Percentiles rank a stretch among this genome's conserved stretches.
Evolutionary conservation across 805 yeast genomes (phyloP).

Genomic region (Wickerhamomyces silvicola): DNA sequence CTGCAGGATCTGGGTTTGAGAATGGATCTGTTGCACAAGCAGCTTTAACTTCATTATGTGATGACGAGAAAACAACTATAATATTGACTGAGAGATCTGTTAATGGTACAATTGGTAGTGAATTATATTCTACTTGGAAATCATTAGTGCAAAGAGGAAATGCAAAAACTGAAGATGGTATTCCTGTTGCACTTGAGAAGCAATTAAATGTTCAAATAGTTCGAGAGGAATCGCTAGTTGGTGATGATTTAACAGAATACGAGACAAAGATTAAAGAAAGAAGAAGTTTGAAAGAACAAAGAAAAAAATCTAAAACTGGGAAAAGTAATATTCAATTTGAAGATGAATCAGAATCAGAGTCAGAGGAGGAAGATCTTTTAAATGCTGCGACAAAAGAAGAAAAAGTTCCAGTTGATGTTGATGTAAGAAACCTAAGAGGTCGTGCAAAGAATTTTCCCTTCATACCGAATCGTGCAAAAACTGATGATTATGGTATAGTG

Average conservation of each 20-base stretch:
- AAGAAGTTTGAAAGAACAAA: slow-evolving; percentile 31
- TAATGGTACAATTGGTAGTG: slow-evolving; percentile 39
- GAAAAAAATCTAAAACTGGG: slow-evolving; percentile 24
- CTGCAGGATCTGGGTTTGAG: slow-evolving; percentile 60
- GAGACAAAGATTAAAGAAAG: slow-evolving; percentile 38
- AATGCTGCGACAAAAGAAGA: slow-evolving; percentile 10
- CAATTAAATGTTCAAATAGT: slow-evolving; percentile 32
- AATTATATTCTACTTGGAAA: slow-evolving; percentile 51
- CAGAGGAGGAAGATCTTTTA: slow-evolving; percentile 21
- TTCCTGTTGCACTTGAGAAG: slow-evolving; percentile 48
- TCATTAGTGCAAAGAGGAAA: slow-evolving; percentile 29
- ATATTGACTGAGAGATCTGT: slow-evolving; percentile 66
- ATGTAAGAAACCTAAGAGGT: slow-evolving; percentile 23
- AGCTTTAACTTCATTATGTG: slow-evolving; percentile 49
- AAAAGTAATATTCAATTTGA: slow-evolving; percentile 21
- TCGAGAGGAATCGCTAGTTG: slow-evolving; percentile 44
- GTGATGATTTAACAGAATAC: slow-evolving; percentile 44
- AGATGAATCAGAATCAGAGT: slow-evolving; percentile 21
- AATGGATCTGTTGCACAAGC: slow-evolving; percentile 57
- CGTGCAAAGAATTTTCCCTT: slow-evolving; percentile 69
- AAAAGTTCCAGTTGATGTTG: slow-evolving; percentile 28
- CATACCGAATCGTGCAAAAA: slow-evolving; percentile 47
- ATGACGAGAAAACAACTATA: slow-evolving; percentile 60
- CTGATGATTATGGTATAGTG: slow-evolving; percentile 84
- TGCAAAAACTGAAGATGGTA: slow-evolving; percentile 51